These are phyloP conservation scores for Fraxinus floribunda DNA, from an alignment of 305 asterid species.

Conservation along the genomic window DNA sequence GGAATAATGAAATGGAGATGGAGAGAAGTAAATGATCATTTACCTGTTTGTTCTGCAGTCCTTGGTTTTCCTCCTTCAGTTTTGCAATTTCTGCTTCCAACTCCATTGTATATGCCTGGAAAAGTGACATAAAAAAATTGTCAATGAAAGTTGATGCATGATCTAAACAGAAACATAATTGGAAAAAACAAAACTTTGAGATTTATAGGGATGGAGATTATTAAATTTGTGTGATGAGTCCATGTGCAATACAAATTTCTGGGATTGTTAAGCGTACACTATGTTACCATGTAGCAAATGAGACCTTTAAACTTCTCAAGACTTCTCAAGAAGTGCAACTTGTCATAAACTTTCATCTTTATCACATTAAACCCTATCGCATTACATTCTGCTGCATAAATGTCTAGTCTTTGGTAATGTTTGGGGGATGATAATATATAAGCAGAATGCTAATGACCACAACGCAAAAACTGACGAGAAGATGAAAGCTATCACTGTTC, in stretches of 20 bases:
- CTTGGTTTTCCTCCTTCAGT: conserved; percentile 84
- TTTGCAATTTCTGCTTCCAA: conserved; percentile 92
- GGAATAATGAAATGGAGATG: background rate
- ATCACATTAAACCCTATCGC: background rate
- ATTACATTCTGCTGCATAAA: conserved; percentile 11
- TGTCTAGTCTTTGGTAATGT: conserved; percentile 3
- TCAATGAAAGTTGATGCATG: conserved; percentile 3
- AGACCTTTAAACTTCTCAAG: background rate
- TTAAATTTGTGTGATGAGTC: background rate
- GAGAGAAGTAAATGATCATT: background rate
- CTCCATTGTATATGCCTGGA: conserved; percentile 85
- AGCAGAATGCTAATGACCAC: conserved; percentile 9
- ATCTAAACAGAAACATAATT: background rate
- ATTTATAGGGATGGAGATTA: background rate
- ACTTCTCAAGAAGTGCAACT: background rate
- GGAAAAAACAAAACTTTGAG: background rate
- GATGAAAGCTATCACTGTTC: background rate
- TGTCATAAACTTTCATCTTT: conserved; percentile 16
- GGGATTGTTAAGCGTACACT: conserved; percentile 19
- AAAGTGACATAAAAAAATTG: background rate
- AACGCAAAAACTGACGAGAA: conserved; percentile 4
- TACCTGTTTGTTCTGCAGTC: conserved; percentile 76
- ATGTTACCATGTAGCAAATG: conserved; percentile 19
- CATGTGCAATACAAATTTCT: background rate
- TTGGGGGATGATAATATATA: background rate